Evolutionary conservation across 1,284 basidiomycete genomes (phyloP).

Genomic region (Tetrapyrgos nigripes): DNA sequence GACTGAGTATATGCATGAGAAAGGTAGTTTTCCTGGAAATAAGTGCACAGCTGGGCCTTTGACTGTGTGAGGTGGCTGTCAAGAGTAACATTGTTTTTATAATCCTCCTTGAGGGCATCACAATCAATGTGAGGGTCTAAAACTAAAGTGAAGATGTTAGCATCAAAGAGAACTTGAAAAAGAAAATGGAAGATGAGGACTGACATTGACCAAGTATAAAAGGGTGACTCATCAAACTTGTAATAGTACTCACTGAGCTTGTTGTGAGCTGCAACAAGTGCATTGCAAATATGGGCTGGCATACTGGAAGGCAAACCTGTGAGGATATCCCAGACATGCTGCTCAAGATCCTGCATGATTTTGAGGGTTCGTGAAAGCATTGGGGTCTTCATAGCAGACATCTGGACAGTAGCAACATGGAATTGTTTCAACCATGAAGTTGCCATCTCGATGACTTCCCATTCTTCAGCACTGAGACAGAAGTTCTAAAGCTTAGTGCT

Average conservation of each 20-base stretch:
- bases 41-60: constrained; percentile 16
- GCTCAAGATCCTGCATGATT: constrained; percentile 25
- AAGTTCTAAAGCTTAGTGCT: constrained; percentile 17
- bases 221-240: constrained; percentile 32
- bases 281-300: constrained; percentile 19
- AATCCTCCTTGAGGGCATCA: constrained; percentile 27
- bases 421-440: constrained; percentile 27
- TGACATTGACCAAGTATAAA: constrained; percentile 24
- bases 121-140: constrained; percentile 34
- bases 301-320: neutral
- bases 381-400: constrained; percentile 31
- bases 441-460: constrained; percentile 20
- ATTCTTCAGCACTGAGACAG: constrained; percentile 25
- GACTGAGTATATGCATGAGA: neutral
- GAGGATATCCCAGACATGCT: neutral
- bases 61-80: constrained; percentile 17
- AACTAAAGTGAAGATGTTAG: constrained; percentile 22
- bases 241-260: constrained; percentile 33
- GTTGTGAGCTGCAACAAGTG: constrained; percentile 3
- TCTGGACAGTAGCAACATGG: constrained; percentile 28
- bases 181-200: constrained; percentile 6
- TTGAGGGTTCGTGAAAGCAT: constrained; percentile 25
- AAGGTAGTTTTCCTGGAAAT: constrained; percentile 18
- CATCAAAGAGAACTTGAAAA: neutral
- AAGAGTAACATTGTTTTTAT: constrained; percentile 17